phyloP scores from a whole-genome alignment of 768 basidiomycete species.

The Inosperma sp. region DNA sequence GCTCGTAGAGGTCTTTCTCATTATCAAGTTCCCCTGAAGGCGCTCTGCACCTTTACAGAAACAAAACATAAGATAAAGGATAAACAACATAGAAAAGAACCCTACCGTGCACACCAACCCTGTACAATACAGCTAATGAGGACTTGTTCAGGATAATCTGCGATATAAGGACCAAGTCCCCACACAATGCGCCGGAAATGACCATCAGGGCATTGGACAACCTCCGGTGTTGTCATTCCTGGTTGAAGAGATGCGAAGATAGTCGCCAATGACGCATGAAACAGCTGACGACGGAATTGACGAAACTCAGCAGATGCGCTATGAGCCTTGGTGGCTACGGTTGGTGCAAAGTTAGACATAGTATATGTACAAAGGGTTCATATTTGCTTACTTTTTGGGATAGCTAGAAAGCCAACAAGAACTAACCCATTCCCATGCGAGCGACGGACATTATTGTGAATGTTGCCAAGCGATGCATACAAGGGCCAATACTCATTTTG shows the following conservation, averaged over 20 bases:
- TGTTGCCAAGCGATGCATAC: too few species aligned
- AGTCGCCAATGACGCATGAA: slow-evolving; percentile 18
- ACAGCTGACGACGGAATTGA: too few species aligned
- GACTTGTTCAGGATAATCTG: slow-evolving; percentile 38
- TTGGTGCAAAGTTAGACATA: not conserved
- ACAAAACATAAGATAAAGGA: not conserved
- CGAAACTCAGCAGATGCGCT: slow-evolving; percentile 16
- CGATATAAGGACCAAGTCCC: slow-evolving; percentile 34
- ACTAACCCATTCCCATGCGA: slow-evolving; percentile 28
- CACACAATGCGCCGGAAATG: slow-evolving; percentile 28
- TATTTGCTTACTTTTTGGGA: slow-evolving; percentile 16
- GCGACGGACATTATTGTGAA: slow-evolving; percentile 27
- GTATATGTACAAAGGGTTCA: not conserved
- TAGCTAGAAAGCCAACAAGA: slow-evolving; percentile 24
- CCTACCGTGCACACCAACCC: slow-evolving; percentile 35
- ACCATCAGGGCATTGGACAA: too few species aligned
- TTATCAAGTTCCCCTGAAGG: too few species aligned
- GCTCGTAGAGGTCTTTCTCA: too few species aligned
- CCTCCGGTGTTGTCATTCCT: too few species aligned
- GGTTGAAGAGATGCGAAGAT: slow-evolving; percentile 21
- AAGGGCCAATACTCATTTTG: slow-evolving; percentile 34
- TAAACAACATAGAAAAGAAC: slow-evolving; percentile 1
- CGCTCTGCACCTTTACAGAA: slow-evolving; percentile 2
- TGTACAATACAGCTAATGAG: slow-evolving; percentile 29
- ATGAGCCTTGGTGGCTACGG: slow-evolving; percentile 12